Evolutionary conservation across 2,329 filamentous ascomycete genomes (phyloP), one percentile per base, ranked within the genome.

Genomic region (Hyphodiscus sp.): DNA sequence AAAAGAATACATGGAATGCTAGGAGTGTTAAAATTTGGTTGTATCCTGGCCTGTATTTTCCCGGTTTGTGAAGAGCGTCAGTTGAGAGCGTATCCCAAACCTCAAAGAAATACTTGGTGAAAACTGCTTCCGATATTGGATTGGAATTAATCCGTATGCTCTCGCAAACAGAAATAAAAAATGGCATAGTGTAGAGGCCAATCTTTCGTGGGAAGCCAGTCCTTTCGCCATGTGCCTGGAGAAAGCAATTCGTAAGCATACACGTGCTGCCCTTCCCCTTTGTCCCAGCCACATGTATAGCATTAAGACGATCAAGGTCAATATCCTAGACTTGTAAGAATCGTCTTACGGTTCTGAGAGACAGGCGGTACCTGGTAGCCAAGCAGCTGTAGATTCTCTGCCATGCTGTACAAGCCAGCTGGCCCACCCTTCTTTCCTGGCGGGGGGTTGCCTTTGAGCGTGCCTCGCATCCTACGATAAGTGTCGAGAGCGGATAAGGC

Each of bases 191-290:
- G 71, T 85, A 86, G 30, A 87, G 76, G 13, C 85, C 85, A 41
- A 80, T 75, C 26, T 62, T 65, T 42, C 43, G 23, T 10, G 63
- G 66, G 1, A 65, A 52, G 5, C 61, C 60, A 45, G 63, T 63
- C 51, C 53, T 58, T 30, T 60, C 56, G 18, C 73, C 74, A 62
- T 82, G 78, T 50, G 73, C 73, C 16, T 73, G 70, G 45, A 89
- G 76, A 56, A 89, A 82, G 8, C 80, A 81, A 57, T 82, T 76
- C 53, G 81, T 74, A 59, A 85, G 87, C 41, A 84, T 85, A 64
- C 85, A 89, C 1, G 84, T 87, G 63, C 80, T 85, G 26, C 86
- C 86, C 69, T 89, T 90, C 5, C 86, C 86, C 67, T 89, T 89
- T n/a, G 85, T 89, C 5, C 86, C 86, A 20, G 85, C 80, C 23